These are phyloP conservation scores for Stagonosporopsis cucurbitacearum DNA, from an alignment of 2,329 filamentous ascomycete species.

Conservation along the genomic window DNA sequence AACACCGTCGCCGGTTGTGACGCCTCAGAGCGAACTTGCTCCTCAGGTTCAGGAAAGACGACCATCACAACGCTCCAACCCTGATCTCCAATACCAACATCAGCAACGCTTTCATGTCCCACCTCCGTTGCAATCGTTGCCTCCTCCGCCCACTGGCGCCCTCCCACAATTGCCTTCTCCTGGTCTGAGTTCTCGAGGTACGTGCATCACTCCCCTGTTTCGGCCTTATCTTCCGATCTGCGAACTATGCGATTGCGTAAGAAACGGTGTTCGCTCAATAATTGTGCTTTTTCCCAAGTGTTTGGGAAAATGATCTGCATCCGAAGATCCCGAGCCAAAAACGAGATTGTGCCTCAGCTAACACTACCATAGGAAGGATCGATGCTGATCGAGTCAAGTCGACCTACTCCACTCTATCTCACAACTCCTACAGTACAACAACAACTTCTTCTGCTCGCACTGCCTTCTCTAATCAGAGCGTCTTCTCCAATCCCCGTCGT, in stretches of 20 bases:
- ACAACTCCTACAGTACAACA: conserved; percentile 26
- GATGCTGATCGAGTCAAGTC: conserved; percentile 20
- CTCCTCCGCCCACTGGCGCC: conserved; percentile 25
- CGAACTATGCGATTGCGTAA: conserved; percentile 13
- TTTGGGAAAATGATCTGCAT: conserved; percentile 13
- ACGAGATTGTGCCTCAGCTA: conserved; percentile 12
- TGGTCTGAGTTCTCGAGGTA: conserved; percentile 27
- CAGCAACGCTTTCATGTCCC: conserved; percentile 21
- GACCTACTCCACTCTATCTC: conserved; percentile 29
- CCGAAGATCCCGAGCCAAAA: conserved; percentile 3
- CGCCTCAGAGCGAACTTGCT: conserved; percentile 10
- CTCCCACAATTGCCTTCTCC: conserved; percentile 28
- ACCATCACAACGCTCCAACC: conserved; percentile 7
- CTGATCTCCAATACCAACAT: conserved; percentile 17
- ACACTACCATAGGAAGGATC: conserved; percentile 18
- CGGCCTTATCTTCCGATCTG: conserved; percentile 17
- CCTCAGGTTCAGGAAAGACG: conserved; percentile 5
- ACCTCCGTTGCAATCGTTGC: conserved; percentile 26
- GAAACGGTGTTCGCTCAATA: conserved; percentile 1
- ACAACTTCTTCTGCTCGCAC: conserved; percentile 24
- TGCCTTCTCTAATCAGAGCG: conserved; percentile 26
- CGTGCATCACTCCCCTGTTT: conserved; percentile 18
- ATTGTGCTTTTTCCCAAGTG: conserved; percentile 9
- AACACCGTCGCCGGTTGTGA: conserved; percentile 19
- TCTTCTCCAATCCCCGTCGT: conserved; percentile 26